phyloP scores from a whole-genome alignment of 2,329 filamentous ascomycete species.

The Verticillium albo-atrum region DNA sequence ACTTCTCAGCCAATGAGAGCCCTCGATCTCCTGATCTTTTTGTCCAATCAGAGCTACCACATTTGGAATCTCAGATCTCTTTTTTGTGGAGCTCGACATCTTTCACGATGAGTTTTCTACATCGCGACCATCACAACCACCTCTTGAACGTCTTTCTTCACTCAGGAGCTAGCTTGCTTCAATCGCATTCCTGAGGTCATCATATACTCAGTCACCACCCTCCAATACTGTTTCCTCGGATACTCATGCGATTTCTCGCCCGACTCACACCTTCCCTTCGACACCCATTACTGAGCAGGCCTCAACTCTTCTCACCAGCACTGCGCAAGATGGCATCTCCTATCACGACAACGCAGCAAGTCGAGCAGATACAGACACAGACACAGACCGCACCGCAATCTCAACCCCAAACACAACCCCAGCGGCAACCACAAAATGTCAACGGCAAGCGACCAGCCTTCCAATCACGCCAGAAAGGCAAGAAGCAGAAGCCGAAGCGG shows the following conservation, averaged over 20 bases:
- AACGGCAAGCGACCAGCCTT: slow-evolving; percentile 13
- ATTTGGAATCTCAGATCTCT: not conserved
- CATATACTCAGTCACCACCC: not conserved
- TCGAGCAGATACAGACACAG: slow-evolving; percentile 1
- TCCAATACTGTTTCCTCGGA: not conserved
- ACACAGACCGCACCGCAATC: not conserved
- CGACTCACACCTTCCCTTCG: slow-evolving; percentile 10
- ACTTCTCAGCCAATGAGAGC: not conserved
- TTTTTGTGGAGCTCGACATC: not conserved
- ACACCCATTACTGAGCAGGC: slow-evolving; percentile 1
- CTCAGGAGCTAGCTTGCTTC: not conserved
- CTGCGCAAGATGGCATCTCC: slow-evolving; percentile 1
- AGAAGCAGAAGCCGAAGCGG: slow-evolving; percentile 51
- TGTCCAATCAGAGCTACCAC: not conserved
- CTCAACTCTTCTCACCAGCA: slow-evolving; percentile 1
- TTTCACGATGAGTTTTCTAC: not conserved
- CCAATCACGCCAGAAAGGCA: slow-evolving; percentile 17
- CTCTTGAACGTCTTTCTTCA: not conserved
- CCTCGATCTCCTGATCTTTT: not conserved
- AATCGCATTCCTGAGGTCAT: slow-evolving; percentile 1
- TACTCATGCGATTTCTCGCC: slow-evolving; percentile 6
- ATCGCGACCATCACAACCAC: not conserved
- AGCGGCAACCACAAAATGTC: not conserved
- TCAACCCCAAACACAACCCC: not conserved
- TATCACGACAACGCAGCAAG: not conserved